Conservation (phyloP, 1,139 yeast species). For the Blastobotrys petasosporus region DNA sequence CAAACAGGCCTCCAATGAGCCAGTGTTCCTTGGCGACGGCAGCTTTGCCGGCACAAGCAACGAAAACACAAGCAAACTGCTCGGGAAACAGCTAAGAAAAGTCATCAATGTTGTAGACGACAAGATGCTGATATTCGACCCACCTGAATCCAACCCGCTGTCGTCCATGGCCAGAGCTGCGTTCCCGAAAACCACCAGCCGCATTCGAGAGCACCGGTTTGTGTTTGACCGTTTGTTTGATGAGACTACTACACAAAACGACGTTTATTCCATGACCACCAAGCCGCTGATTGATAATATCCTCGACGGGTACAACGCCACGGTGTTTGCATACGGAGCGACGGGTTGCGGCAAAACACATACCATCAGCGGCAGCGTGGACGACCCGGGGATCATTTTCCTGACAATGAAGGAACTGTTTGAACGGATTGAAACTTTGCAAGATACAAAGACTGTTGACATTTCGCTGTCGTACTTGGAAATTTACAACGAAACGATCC, state of each 20-base stretch:
- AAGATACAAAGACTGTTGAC: conserved; percentile 54
- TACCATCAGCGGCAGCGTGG: conserved; percentile 73
- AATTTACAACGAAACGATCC: conserved; percentile 82
- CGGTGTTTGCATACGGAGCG: conserved; percentile 96
- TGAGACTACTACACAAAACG: conserved; percentile 54
- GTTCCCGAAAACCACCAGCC: conserved; percentile 37
- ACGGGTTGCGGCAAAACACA: conserved; percentile 98
- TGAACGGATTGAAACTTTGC: conserved; percentile 47
- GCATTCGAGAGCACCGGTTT: conserved; percentile 71
- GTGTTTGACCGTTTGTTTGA: conserved; percentile 79
- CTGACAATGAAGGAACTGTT: conserved; percentile 74
- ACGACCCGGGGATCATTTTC: conserved; percentile 74
- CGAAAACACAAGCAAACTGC: conserved; percentile 22
- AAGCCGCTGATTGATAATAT: conserved; percentile 67
- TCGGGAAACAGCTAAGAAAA: conserved; percentile 43
- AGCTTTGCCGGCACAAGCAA: conserved; percentile 33
- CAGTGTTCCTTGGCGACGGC: conserved; percentile 53
- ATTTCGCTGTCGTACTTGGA: conserved; percentile 72
- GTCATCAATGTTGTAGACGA: conserved; percentile 82
- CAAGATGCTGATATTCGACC: conserved; percentile 83
- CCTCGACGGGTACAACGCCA: conserved; percentile 80
- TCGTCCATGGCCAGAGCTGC: conserved; percentile 54
- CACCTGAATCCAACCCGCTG: conserved; percentile 69
- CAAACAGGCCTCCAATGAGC: conserved; percentile 30
- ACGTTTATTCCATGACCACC: conserved; percentile 63